Percentiles rank a stretch among this genome's conserved stretches.
Conservation (phyloP, 2,329 filamentous ascomycete species). For the Beauveria caledonica region DNA sequence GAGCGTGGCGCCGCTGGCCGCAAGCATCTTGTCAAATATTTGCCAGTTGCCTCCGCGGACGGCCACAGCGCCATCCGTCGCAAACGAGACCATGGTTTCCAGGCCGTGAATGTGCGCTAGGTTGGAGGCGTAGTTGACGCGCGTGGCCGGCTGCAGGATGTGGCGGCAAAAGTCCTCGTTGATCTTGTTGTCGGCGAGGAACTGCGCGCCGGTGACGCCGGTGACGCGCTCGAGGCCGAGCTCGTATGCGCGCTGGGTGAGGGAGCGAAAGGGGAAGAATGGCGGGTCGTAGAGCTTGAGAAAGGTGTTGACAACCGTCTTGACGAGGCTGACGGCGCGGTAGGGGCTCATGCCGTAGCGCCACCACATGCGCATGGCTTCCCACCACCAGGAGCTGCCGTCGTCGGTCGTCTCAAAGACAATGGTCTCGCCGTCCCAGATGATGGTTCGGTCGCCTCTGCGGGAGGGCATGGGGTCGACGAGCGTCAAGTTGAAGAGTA, state of each 20-base stretch:
- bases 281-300: constrained; percentile 72
- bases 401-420: constrained; percentile 57
- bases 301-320: constrained; percentile 63
- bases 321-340: constrained; percentile 63
- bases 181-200: constrained; percentile 61
- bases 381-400: constrained; percentile 65
- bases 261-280: constrained; percentile 73
- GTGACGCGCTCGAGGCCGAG: constrained; percentile 61
- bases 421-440: constrained; percentile 77
- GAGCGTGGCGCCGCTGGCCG: constrained; percentile 51
- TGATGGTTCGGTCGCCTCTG: constrained; percentile 53
- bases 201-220: constrained; percentile 63
- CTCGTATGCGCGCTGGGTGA: constrained; percentile 60
- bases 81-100: constrained; percentile 86
- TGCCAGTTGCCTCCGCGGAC: constrained; percentile 86
- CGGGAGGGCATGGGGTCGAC: constrained; percentile 36
- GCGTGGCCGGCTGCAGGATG: constrained; percentile 80
- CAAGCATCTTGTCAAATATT: constrained; percentile 80
- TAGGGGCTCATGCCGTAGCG: constrained; percentile 76
- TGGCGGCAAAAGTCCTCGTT: constrained; percentile 62
- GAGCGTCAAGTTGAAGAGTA: constrained; percentile 60
- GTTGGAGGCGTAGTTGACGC: constrained; percentile 94
- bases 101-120: constrained; percentile 78
- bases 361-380: constrained; percentile 71
- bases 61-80: constrained; percentile 72